These are phyloP conservation scores for Pyrenochaeta sp. DNA, from an alignment of 2,329 filamentous ascomycete genomes.

Conservation along the genomic window DNA sequence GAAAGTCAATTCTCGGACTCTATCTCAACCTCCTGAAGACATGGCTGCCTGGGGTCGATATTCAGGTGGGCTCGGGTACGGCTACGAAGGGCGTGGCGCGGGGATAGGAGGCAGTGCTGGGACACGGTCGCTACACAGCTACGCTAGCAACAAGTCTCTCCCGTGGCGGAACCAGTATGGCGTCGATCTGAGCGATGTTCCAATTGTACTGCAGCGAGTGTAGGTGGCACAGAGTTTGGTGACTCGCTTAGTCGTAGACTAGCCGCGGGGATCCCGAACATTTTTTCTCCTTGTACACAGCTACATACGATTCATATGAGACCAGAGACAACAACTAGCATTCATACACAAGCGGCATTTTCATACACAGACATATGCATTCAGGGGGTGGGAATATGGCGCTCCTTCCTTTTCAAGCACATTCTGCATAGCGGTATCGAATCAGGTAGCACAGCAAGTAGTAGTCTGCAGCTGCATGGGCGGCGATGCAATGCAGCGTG, in stretches of 20 bases:
- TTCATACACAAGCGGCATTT: slow-evolving; percentile 15
- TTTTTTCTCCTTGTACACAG: background rate
- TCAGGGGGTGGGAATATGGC: slow-evolving; percentile 11
- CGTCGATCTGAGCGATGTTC: slow-evolving; percentile 44
- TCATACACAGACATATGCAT: no score
- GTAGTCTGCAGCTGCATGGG: slow-evolving; percentile 2
- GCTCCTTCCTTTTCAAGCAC: slow-evolving; percentile 17
- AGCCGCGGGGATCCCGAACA: no score
- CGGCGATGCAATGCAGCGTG: slow-evolving; percentile 1
- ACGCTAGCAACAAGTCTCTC: slow-evolving; percentile 39
- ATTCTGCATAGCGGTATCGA: slow-evolving; percentile 15
- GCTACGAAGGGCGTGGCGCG: slow-evolving; percentile 42
- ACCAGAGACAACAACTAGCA: slow-evolving; percentile 9
- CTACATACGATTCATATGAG: slow-evolving; percentile 4
- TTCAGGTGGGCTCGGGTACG: slow-evolving; percentile 45
- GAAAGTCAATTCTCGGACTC: slow-evolving; percentile 8
- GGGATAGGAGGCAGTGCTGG: slow-evolving; percentile 48
- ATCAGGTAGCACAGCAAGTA: slow-evolving; percentile 14
- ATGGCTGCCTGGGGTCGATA: slow-evolving; percentile 38
- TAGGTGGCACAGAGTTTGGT: slow-evolving; percentile 1
- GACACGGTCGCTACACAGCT: slow-evolving; percentile 40
- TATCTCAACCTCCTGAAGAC: slow-evolving; percentile 10
- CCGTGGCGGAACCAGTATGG: slow-evolving; percentile 37
- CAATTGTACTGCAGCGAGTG: slow-evolving; percentile 34
- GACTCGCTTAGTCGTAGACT: no score